Conservation (phyloP, 176 grass and related monocot genomes). For the Musa schizocarpa region DNA sequence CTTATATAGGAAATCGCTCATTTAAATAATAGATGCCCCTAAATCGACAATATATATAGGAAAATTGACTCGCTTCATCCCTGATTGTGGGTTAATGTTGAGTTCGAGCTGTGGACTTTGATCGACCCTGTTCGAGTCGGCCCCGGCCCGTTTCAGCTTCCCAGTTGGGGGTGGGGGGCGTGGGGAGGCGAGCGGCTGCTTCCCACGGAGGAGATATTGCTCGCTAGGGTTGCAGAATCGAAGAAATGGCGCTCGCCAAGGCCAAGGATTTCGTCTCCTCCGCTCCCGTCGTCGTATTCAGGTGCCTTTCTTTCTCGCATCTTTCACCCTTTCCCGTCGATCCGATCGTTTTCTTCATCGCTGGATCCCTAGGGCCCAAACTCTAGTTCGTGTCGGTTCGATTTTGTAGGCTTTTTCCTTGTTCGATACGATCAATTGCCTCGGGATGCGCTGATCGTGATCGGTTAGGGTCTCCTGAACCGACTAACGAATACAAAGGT, state of each 20-base stretch:
- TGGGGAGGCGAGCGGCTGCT: not conserved
- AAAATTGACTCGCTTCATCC: too few species aligned
- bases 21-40: too few species aligned
- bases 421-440: too few species aligned
- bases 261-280: conserved; percentile 40
- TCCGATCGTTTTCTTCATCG: not conserved
- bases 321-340: not conserved
- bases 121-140: not conserved
- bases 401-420: not conserved
- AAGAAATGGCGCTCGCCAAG: conserved; percentile 42
- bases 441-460: not conserved
- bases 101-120: not conserved
- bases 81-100: not conserved
- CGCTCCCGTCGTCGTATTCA: conserved; percentile 37
- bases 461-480: not conserved
- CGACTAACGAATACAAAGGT: not conserved
- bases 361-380: not conserved
- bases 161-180: not conserved
- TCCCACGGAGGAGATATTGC: not conserved
- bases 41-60: too few species aligned
- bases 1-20: too few species aligned
- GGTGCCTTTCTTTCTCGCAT: conserved; percentile 10
- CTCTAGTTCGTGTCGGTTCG: not conserved
- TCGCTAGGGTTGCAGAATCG: not conserved
- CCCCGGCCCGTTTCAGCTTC: not conserved